Evolutionary conservation across 305 asterid genomes (phyloP), one percentile per base, ranked within the genome.

Genomic region (Withania somnifera): DNA sequence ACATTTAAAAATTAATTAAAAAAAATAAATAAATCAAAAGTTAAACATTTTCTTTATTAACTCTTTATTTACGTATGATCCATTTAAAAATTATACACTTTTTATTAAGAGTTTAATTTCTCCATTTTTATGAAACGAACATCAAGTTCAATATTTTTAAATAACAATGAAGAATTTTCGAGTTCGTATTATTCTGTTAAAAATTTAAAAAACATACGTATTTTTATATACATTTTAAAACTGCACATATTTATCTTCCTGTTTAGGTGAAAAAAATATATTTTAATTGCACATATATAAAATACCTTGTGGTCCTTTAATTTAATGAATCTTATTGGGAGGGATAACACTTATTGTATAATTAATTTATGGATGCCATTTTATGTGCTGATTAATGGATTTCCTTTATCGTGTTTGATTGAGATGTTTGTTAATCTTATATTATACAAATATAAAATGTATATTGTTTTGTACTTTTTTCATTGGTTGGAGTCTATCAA

Each of bases 401-500:
- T 0, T 50, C 63, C 80, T 52, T 75, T 50, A 50, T 75, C 80
- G 28, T 50, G 80, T 50, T 50, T 75, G 11, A 75, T 75, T 50
- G 63, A 75, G 80, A 50, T 47, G 80, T 47, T 75, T 28, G 28
- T 50, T 75, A 28, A 75, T 28, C 47, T 26, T 47, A 34, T 22
- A 34, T 19, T 60, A 60, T 26, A 60, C 6, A 60, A 26, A 61
- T 64, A 30, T 30, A 30, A 1, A 17, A 22, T 67, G 19, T 40
- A n/a, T 50, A 6, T 66, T 22, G 28, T 77, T 42, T 20, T 24
- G 6, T 45, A 63, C 80, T 30, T 19, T 38, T 52, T 22, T 76
- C 11, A 52, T 81, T 79, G 77, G 71, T 10, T 77, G 79, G 63
- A 84, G 85, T 71, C 73, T 64, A 87, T 67, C 84, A 50, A 77